phyloP scores from a whole-genome alignment of 2,329 filamentous ascomycete genomes.

The Rhexocercosporidium sp. region DNA sequence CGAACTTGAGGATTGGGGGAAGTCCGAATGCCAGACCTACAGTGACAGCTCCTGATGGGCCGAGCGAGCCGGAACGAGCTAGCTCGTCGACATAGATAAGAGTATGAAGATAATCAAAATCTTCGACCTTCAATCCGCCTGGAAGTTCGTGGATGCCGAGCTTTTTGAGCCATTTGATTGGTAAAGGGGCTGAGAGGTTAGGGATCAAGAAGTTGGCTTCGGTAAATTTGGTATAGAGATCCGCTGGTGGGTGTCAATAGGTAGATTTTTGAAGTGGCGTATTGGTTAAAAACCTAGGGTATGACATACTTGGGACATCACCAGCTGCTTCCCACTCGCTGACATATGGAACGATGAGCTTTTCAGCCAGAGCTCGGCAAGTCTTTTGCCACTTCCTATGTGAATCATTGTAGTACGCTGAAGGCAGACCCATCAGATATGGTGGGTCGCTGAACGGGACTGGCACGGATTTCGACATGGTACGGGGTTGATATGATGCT shows the following conservation, averaged over 20 bases:
- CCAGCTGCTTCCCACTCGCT: conserved; percentile 72
- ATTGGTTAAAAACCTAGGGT: too few relatives aligned
- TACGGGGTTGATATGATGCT: not conserved
- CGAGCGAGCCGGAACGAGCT: conserved; percentile 66
- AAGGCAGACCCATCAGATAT: conserved; percentile 69
- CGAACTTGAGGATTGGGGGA: conserved; percentile 74
- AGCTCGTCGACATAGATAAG: conserved; percentile 75
- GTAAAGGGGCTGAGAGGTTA: conserved; percentile 70
- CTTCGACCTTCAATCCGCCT: conserved; percentile 70
- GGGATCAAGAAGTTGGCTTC: conserved; percentile 73
- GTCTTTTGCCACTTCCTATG: conserved; percentile 71
- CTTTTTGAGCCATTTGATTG: conserved; percentile 68
- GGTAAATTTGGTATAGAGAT: conserved; percentile 69
- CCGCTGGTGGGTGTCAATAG: conserved; percentile 49
- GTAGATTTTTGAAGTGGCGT: not conserved
- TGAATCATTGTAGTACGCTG: conserved; percentile 71
- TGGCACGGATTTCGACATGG: conserved; percentile 14
- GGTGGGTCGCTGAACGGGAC: conserved; percentile 17
- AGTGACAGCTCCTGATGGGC: conserved; percentile 68
- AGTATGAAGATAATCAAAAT: conserved; percentile 75
- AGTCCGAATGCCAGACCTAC: conserved; percentile 76
- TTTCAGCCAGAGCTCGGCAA: conserved; percentile 68
- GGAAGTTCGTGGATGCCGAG: conserved; percentile 70
- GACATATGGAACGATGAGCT: conserved; percentile 65
- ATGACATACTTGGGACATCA: conserved; percentile 31